Base-by-base conservation (phyloP, 768 basidiomycete species). In the Rhizopogon roseolus region DNA sequence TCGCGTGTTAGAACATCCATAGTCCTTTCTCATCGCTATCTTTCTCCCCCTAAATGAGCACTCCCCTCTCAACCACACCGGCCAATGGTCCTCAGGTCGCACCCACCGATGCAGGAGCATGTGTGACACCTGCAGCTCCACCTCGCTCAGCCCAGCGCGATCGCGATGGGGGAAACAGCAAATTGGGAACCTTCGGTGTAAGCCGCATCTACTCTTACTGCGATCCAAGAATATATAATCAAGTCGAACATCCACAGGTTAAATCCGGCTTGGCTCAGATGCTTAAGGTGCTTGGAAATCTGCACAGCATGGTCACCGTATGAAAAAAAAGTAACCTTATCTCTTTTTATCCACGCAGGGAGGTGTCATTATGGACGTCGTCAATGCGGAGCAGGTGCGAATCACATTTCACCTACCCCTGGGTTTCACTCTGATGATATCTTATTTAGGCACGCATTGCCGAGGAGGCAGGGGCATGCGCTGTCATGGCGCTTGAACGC, bases 191-290 rank as follows among this genome's bases (percentile, higher is more conserved):
- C 4, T 90, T 88, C 64, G 84, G 83, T 29, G 88, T 88, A 64
- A 50, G 77, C 64, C 29, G 19, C 13, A n/a, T 48, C 53, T 6
- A 41, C 50, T 16, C 28, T 11, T 8, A 11, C n/a, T 4, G 6
- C 0, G 27, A 11, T 37, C 19, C 11, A 14, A 19, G 13, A 34
- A 14, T 32, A 4, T 28, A 40, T 0, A 16, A 0, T 44, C 57
- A 54, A 62, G 43, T 53, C 54, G 22, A 45, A 39, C 53, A 51
- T 17, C 37, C 46, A 3, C 58, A 91, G 89, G 93, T 95, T 64
- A 95, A 95, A 72, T 90, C 90, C 22, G 94, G 93, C 55, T 77
- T 98, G 43, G 93, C 95, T 4, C 93, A 97, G 78, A 97, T 98
- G 95, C 77, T 97, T 64, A 97, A 97, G 81, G 90, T 87, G 48